These are phyloP conservation scores for Umbelopsis sp. DNA, from an alignment of 192 early-diverging fungal species.

Conservation along the genomic window DNA sequence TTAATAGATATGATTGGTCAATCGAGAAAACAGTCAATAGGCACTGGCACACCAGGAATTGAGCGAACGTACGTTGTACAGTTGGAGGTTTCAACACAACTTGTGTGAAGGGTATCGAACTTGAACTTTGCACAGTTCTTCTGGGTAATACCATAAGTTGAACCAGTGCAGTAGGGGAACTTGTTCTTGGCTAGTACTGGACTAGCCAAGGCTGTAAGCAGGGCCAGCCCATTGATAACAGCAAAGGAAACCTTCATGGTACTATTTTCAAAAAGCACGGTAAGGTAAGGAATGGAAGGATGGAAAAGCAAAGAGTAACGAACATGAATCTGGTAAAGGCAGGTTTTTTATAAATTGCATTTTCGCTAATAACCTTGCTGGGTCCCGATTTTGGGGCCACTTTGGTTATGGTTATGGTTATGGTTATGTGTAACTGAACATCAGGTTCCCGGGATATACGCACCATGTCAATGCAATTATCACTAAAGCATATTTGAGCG, in stretches of 20 bases:
- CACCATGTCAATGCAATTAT: too few relatives aligned
- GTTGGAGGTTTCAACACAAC: conserved; percentile 22
- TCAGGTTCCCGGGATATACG: too few relatives aligned
- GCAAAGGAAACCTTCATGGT: background rate
- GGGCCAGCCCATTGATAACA: background rate
- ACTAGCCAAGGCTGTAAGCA: background rate
- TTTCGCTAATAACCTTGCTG: too few relatives aligned
- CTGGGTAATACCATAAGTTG: background rate
- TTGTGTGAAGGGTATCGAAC: background rate
- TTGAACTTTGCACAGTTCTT: conserved; percentile 19
- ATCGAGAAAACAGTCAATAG: background rate
- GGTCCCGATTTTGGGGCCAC: too few relatives aligned
- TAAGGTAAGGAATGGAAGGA: background rate
- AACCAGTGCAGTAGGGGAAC: conserved; percentile 8
- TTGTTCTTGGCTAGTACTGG: conserved; percentile 3
- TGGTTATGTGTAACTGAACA: too few relatives aligned
- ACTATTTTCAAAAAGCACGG: background rate
- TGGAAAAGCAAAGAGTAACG: background rate
- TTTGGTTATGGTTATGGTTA: too few relatives aligned
- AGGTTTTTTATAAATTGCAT: background rate
- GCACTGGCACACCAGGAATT: background rate
- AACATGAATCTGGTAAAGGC: background rate
- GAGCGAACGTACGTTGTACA: conserved; percentile 31
- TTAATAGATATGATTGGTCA: background rate
- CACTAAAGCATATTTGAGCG: too few relatives aligned